A percentile compares a stretch with the other conserved stretches of the same genome.
Conservation (phyloP, 1,139 yeast species). For the Maudiozyma humilis region DNA sequence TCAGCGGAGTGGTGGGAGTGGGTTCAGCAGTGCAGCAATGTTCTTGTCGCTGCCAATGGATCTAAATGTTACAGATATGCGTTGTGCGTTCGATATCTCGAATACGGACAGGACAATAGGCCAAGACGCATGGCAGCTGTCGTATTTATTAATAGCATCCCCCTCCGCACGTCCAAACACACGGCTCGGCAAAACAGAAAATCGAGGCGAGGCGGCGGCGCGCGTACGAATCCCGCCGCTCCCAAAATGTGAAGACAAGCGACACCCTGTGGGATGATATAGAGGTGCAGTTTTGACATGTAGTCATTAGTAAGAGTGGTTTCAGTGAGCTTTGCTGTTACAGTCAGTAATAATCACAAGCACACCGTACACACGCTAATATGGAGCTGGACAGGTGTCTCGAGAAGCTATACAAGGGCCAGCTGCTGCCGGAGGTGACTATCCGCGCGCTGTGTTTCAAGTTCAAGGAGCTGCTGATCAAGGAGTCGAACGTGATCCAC, state of each 20-base stretch:
- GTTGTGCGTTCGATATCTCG: too few species aligned
- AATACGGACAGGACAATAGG: too few species aligned
- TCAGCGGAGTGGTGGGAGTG: too few species aligned
- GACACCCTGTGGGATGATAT: too few species aligned
- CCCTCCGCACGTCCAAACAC: background rate
- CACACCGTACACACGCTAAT: background rate
- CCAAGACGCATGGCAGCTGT: too few species aligned
- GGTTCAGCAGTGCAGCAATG: too few species aligned
- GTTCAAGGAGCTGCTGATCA: constrained; percentile 64
- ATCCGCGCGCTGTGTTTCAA: constrained; percentile 58
- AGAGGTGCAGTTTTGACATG: background rate
- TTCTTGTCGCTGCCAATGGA: too few species aligned
- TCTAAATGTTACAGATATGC: too few species aligned
- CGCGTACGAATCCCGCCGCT: background rate
- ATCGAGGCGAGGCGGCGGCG: too few species aligned
- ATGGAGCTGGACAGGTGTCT: constrained; percentile 58
- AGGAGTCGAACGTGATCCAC: constrained; percentile 80
- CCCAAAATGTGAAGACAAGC: background rate
- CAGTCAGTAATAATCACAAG: too few species aligned
- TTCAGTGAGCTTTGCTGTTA: too few species aligned
- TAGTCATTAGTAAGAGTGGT: background rate
- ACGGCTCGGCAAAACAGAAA: too few species aligned
- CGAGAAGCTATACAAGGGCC: constrained; percentile 53
- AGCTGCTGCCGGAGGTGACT: constrained; percentile 60
- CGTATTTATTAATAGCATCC: background rate